Evolutionary conservation across 1,284 basidiomycete genomes (phyloP).

Genomic region (Apiotrichum veenhuisii): DNA sequence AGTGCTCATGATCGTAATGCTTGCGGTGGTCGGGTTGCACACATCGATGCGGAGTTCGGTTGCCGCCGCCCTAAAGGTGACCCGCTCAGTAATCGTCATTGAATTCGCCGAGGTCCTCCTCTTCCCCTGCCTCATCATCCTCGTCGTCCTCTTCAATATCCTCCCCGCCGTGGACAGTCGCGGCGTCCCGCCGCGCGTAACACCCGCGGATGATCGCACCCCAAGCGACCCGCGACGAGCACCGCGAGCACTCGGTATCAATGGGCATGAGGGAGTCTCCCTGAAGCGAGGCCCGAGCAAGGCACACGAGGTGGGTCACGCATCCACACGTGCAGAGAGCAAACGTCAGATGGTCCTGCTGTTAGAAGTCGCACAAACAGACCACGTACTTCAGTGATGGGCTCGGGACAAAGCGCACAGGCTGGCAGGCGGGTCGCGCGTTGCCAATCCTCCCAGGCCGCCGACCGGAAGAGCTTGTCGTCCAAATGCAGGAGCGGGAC

Average conservation of each 20-base stretch:
- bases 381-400: constrained; percentile 56
- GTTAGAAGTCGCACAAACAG: background rate
- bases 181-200: constrained; percentile 56
- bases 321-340: constrained; percentile 54
- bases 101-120: background rate
- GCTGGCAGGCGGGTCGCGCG: background rate
- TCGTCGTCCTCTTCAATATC: background rate
- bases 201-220: constrained; percentile 67
- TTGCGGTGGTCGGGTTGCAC: too few species aligned
- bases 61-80: too few species aligned
- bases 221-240: constrained; percentile 64
- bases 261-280: background rate
- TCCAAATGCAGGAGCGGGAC: constrained; percentile 59
- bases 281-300: constrained; percentile 50
- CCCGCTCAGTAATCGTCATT: too few species aligned
- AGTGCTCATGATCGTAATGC: too few species aligned
- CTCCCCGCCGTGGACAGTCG: background rate
- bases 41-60: too few species aligned
- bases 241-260: background rate
- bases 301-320: constrained; percentile 67
- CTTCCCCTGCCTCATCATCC: background rate
- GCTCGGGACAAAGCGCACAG: constrained; percentile 59
- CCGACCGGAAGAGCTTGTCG: constrained; percentile 56
- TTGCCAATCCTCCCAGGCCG: constrained; percentile 29
- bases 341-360: constrained; percentile 59